Conservation (phyloP, 1,139 yeast genomes). For the Geotrichum aggregatum region DNA sequence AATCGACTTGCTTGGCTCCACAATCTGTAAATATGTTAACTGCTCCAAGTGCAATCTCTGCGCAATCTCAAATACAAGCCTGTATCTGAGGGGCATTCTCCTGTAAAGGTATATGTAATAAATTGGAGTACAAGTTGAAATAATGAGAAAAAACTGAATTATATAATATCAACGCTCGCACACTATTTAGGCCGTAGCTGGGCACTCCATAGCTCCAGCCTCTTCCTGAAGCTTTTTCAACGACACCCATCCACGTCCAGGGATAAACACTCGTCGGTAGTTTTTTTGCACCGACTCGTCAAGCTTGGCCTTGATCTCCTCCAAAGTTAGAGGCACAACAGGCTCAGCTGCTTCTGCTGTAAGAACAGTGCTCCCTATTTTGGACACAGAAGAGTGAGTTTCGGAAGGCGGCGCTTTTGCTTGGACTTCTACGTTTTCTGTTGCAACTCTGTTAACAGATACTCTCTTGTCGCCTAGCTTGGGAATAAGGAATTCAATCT, state of each 20-base stretch:
- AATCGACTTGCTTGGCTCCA: background rate
- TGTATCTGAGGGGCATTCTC: conserved; percentile 14
- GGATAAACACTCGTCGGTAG: conserved; percentile 48
- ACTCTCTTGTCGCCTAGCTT: conserved; percentile 3
- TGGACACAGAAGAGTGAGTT: background rate
- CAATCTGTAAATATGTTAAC: conserved; percentile 6
- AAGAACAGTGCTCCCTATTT: background rate
- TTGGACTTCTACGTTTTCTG: conserved; percentile 2
- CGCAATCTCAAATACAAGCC: conserved; percentile 16
- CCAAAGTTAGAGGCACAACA: conserved; percentile 22
- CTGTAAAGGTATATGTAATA: conserved; percentile 1
- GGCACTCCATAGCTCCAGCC: conserved; percentile 13
- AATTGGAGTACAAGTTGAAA: background rate
- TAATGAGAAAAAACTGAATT: background rate
- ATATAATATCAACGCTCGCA: background rate
- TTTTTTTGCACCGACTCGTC: conserved; percentile 35
- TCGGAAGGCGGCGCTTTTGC: background rate
- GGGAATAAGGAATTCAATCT: conserved; percentile 20
- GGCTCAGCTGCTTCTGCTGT: conserved; percentile 12
- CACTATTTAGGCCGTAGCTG: conserved; percentile 5
- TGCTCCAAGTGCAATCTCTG: conserved; percentile 5
- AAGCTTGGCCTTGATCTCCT: conserved; percentile 23
- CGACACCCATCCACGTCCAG: conserved; percentile 54
- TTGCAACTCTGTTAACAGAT: background rate
- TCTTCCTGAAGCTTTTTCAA: conserved; percentile 39